Evolutionary conservation across 2,329 filamentous ascomycete genomes (phyloP).

Genomic region (Hypoxylon sp.): DNA sequence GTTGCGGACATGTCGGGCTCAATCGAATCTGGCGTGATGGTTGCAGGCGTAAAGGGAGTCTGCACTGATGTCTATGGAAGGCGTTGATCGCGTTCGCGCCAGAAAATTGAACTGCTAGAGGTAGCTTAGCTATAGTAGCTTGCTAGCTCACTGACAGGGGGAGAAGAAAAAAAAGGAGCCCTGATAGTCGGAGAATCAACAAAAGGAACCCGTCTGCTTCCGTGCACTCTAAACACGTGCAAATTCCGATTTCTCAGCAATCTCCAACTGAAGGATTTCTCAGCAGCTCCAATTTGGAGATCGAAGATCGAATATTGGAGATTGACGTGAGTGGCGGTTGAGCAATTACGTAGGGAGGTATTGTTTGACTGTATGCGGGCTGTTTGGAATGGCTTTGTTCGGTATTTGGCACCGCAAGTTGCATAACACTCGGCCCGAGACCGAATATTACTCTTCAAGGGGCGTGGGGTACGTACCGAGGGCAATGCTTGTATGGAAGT

Average conservation of each 20-base stretch:
- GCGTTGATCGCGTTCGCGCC: neutral
- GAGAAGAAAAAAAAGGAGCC: neutral
- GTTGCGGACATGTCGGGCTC: neutral
- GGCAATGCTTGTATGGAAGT: neutral
- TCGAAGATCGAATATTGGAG: neutral
- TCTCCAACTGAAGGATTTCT: neutral
- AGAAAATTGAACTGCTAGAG: neutral
- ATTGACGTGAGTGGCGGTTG: constrained; percentile 1
- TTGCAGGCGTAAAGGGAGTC: neutral
- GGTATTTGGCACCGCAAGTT: neutral
- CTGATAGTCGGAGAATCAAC: neutral
- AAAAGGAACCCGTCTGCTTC: neutral
- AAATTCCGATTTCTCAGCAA: constrained; percentile 6
- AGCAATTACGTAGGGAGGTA: neutral
- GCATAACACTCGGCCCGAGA: neutral
- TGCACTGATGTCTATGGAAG: neutral
- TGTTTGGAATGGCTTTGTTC: neutral
- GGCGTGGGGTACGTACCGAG: neutral
- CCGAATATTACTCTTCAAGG: neutral
- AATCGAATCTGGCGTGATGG: neutral
- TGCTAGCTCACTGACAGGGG: constrained; percentile 1
- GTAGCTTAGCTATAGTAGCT: constrained; percentile 1
- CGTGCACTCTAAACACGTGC: neutral
- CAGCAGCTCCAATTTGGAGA: constrained; percentile 1
- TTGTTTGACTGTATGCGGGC: neutral